Evolutionary conservation across 1,139 yeast genomes (phyloP), one percentile per base, ranked within the genome.

Genomic region (Candida glucosophila): DNA sequence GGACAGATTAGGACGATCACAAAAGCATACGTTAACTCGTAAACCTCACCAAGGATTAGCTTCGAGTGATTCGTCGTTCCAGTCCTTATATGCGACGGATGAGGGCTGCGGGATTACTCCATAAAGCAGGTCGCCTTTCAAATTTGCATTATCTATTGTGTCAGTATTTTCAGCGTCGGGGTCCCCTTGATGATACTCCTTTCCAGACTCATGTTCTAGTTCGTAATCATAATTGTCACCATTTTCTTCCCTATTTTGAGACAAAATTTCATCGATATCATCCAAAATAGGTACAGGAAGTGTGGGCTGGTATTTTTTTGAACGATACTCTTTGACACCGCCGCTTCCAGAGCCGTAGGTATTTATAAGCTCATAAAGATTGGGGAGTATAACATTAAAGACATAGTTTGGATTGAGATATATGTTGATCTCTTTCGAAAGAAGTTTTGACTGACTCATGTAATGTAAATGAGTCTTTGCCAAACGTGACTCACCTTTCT

Each of bases 311-410:
- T 58, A 74, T 30, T 69, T 55, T 34, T 57, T 56, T 17, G 74
- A 61, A 26, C 65, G 49, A 22, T 58, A 54, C 23, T 61, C 56
- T 24, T 63, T 52, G 4, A 67, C 50, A 1, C 76, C 76, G 3
- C 77, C 77, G 13, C 68, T 44, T 4, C 81, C 82, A 1, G 77
- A 62, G 1, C 85, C 82, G 44, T 73, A 79, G 25, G 59, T 60
- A 32, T 61, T 71, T 12, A 78, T 61, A 34, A 79, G 46, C 44
- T 78, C 86, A 1, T 67, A 52, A 12, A 69, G 43, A 22, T 72
- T 74, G 4, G 88, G 86, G 23, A 79, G 50, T 0, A 69, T 64
- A 7, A 75, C 65, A 4, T 63, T 66, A 35, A 66, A 72, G 5
- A 67, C 58, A 31, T 49, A 57, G 26, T 64, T 66, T 5, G 73